Evolutionary conservation across 2,329 filamentous ascomycete genomes (phyloP).

Genomic region (Aspergillus hortae): DNA sequence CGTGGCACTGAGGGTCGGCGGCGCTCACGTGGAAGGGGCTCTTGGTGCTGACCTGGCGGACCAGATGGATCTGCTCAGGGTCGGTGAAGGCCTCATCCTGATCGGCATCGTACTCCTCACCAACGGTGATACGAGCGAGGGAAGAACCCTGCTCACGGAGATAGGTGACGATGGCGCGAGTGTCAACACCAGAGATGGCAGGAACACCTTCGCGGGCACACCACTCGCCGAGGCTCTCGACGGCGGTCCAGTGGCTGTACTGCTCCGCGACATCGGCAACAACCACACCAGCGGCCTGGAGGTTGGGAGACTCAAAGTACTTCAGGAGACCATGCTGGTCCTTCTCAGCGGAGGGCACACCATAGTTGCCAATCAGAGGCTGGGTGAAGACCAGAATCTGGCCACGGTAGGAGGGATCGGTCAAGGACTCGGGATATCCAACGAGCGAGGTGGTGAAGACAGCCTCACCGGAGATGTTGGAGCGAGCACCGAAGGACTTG

Average conservation of each 20-base stretch:
- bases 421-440: slow-evolving; percentile 88
- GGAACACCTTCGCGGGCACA: slow-evolving; percentile 94
- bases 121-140: slow-evolving; percentile 87
- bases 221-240: slow-evolving; percentile 90
- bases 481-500: slow-evolving; percentile 92
- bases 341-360: slow-evolving; percentile 79
- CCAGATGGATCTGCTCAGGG: slow-evolving; percentile 93
- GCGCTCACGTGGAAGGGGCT: slow-evolving; percentile 93
- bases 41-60: slow-evolving; percentile 95
- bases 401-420: slow-evolving; percentile 64
- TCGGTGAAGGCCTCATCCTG: slow-evolving; percentile 96
- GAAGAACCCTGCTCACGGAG: slow-evolving; percentile 96
- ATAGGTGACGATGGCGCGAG: slow-evolving; percentile 91
- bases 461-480: slow-evolving; percentile 95
- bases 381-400: slow-evolving; percentile 99
- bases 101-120: slow-evolving; percentile 97
- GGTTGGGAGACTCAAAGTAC: slow-evolving; percentile 97
- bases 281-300: slow-evolving; percentile 93
- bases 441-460: slow-evolving; percentile 98
- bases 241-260: slow-evolving; percentile 98
- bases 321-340: slow-evolving; percentile 89
- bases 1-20: slow-evolving; percentile 76
- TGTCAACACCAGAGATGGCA: slow-evolving; percentile 94
- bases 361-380: slow-evolving; percentile 97
- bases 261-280: slow-evolving; percentile 90